Base-by-base conservation (phyloP, 179 eudicot genomes). In the Pouteria campechiana region DNA sequence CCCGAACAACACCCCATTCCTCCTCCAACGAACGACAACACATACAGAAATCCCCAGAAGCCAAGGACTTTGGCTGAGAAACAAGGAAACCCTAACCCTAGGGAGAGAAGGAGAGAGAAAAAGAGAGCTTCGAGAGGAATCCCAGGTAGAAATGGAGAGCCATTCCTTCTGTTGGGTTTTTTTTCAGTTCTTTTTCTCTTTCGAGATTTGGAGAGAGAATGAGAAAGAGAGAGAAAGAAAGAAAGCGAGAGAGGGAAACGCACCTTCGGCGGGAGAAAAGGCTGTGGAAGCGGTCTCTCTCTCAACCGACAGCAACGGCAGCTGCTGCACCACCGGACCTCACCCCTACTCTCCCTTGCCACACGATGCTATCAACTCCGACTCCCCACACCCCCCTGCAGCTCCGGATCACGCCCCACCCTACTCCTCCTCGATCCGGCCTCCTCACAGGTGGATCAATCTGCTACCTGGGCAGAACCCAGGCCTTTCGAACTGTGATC, bases 241-340 rank as follows among this genome's bases (percentile, higher is more conserved):
- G 17, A 32, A 19, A 32, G 37, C 39, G 32, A 38, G 40, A 50
- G 34, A 63, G 23, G 42, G 52, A 49, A 32, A 30, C 37, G 11
- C 24, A 8, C 4, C 35, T 54, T 58, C 60, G 57, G 74, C 79
- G 78, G 70, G 61, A 74, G 74, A 78, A 29, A 66, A 63, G 65
- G 78, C 78, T 61, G 70, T 69, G 68, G 72, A 72, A 75, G 62
- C 79, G 72, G 52, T 78, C 85, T 32, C 45, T 45, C n/a, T n/a
- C n/a, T n/a, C n/a, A n/a, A n/a, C n/a, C n/a, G n/a, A n/a, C n/a
- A n/a, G n/a, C n/a, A n/a, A n/a, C n/a, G n/a, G n/a, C n/a, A n/a
- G n/a, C n/a, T n/a, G n/a, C n/a, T n/a, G n/a, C n/a, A n/a, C n/a
- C n/a, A n/a, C n/a, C n/a, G n/a, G n/a, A n/a, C n/a, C n/a, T n/a